phyloP scores from a whole-genome alignment of 345 rosid genomes.

The Cardamine chenopodiifolia region DNA sequence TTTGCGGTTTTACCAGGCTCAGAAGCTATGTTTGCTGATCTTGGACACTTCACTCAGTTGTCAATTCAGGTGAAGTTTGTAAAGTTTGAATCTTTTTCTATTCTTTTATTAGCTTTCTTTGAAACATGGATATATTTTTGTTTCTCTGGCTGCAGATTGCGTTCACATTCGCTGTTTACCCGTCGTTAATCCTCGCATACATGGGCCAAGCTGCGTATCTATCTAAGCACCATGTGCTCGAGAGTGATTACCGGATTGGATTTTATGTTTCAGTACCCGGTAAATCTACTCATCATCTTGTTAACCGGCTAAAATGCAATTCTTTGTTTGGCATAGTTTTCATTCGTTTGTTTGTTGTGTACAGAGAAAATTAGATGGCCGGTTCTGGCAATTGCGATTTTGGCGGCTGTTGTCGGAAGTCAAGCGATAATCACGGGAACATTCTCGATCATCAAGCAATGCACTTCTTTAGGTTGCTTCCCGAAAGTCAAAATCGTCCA shows the following conservation, averaged over 20 bases:
- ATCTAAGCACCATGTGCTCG: constrained; percentile 71
- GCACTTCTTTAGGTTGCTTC: constrained; percentile 91
- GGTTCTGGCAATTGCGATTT: constrained; percentile 86
- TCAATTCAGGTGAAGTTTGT: constrained; percentile 68
- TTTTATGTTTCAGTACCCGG: constrained; percentile 97
- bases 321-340: constrained; percentile 16
- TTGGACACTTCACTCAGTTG: constrained; percentile 91
- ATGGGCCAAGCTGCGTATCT: constrained; percentile 99
- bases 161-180: constrained; percentile 86
- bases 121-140: not conserved
- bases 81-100: not conserved
- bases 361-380: constrained; percentile 95
- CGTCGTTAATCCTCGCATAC: constrained; percentile 92
- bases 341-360: constrained; percentile 32
- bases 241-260: constrained; percentile 69
- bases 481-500: constrained; percentile 90
- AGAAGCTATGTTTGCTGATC: constrained; percentile 99
- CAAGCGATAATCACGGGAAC: constrained; percentile 98
- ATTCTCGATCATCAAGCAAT: constrained; percentile 94
- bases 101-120: not conserved
- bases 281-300: constrained; percentile 39
- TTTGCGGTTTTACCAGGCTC: constrained; percentile 56
- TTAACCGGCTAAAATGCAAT: not conserved
- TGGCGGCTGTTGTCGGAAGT: constrained; percentile 97
- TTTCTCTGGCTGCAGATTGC: constrained; percentile 68